Conservation (phyloP, 1,284 basidiomycete species). For the Cystobasidiaceae sp. region DNA sequence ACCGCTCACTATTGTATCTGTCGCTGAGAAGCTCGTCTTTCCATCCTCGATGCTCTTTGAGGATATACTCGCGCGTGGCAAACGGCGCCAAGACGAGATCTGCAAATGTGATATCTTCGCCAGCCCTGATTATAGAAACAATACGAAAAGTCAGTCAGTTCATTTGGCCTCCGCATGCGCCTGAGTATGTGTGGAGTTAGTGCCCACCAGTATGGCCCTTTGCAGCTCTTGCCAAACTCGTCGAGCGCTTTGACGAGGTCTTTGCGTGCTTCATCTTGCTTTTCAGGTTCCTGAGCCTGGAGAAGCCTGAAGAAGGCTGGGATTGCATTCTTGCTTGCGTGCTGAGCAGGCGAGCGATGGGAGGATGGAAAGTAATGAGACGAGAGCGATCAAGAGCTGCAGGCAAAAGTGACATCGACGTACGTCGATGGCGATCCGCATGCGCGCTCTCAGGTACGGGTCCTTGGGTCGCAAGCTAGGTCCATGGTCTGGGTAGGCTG, state of each 20-base stretch:
- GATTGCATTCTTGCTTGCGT: slow-evolving; percentile 42
- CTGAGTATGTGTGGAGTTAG: background rate
- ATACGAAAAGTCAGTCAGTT: too few relatives aligned
- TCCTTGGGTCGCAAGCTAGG: slow-evolving; percentile 50
- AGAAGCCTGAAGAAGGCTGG: slow-evolving; percentile 37
- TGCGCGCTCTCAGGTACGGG: slow-evolving; percentile 28
- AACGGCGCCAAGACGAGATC: slow-evolving; percentile 36
- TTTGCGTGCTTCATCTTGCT: slow-evolving; percentile 28
- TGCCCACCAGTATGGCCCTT: slow-evolving; percentile 27
- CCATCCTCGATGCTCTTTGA: slow-evolving; percentile 54
- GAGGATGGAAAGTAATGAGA: too few relatives aligned
- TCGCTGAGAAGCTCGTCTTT: slow-evolving; percentile 51
- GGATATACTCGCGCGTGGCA: slow-evolving; percentile 30
- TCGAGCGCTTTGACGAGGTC: slow-evolving; percentile 31
- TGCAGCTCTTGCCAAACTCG: slow-evolving; percentile 14
- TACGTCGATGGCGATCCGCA: slow-evolving; percentile 29
- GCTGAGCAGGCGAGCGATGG: slow-evolving; percentile 16
- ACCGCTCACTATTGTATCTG: slow-evolving; percentile 49
- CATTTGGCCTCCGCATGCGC: too few relatives aligned
- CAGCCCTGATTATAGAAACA: too few relatives aligned
- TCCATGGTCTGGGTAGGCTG: slow-evolving; percentile 39
- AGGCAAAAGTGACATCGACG: background rate
- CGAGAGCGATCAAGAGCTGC: background rate
- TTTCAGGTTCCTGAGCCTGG: slow-evolving; percentile 34
- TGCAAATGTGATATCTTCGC: slow-evolving; percentile 29